phyloP scores from a whole-genome alignment of 139 green algal species.

The Coelastrella sp. region DNA sequence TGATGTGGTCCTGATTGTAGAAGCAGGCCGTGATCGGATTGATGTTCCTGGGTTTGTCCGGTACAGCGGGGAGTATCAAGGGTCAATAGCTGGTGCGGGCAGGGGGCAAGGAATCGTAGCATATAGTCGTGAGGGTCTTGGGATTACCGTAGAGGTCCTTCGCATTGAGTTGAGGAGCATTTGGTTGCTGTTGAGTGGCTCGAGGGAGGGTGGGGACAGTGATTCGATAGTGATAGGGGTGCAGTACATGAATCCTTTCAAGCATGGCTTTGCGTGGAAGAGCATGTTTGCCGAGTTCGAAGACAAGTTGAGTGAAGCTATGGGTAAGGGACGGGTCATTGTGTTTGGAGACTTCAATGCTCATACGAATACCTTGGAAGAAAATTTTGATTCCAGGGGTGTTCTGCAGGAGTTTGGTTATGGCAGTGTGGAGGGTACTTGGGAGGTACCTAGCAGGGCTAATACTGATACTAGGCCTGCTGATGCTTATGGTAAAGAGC shows the following conservation, averaged over 20 bases:
- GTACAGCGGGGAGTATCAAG: not conserved
- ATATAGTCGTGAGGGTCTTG: not conserved
- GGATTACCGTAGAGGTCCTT: not conserved
- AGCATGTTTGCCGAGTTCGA: not conserved
- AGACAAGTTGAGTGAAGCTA: not conserved
- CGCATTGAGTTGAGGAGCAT: not conserved
- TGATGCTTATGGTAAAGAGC: not conserved
- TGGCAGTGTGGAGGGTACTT: not conserved
- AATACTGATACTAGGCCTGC: not conserved
- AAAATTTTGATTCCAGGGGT: not conserved
- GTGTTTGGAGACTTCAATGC: not conserved
- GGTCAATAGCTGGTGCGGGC: not conserved
- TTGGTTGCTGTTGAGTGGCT: not conserved
- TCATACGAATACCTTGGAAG: not conserved
- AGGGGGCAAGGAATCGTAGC: not conserved
- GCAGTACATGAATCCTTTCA: not conserved
- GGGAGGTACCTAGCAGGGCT: not conserved
- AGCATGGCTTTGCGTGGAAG: not conserved
- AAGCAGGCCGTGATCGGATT: not conserved
- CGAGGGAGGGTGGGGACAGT: not conserved
- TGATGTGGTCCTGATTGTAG: not conserved
- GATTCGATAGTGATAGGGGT: not conserved
- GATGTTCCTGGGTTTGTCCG: not conserved
- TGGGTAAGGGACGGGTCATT: not conserved
- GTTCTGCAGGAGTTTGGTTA: not conserved